phyloP scores from a whole-genome alignment of 768 basidiomycete genomes.

The Amylocystis lapponica region DNA sequence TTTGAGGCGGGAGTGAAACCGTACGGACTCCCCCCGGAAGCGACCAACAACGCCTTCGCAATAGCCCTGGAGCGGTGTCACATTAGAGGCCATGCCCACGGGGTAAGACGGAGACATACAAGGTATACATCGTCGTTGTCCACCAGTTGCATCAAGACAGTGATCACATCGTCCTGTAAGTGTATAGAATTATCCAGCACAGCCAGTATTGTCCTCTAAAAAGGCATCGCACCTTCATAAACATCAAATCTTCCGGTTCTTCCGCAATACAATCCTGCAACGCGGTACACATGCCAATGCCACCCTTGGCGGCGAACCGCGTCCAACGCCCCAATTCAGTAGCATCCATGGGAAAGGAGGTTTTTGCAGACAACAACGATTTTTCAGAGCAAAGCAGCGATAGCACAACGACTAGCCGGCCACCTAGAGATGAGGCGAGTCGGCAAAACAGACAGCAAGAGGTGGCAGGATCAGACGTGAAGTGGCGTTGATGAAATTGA shows the following conservation, averaged over 20 bases:
- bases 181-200: neutral
- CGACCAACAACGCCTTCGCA: conserved; percentile 85
- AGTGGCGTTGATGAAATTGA: too few species aligned
- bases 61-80: conserved; percentile 48
- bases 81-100: neutral
- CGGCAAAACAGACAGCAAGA: too few species aligned
- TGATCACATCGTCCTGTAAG: conserved; percentile 70
- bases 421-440: too few species aligned
- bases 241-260: conserved; percentile 76
- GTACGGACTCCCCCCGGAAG: conserved; percentile 59
- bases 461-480: too few species aligned
- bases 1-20: conserved; percentile 71
- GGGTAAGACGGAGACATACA: conserved; percentile 36
- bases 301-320: conserved; percentile 79
- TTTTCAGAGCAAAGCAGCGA: too few species aligned
- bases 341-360: conserved; percentile 71
- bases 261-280: conserved; percentile 71
- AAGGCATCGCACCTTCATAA: conserved; percentile 57
- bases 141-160: conserved; percentile 65
- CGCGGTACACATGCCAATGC: conserved; percentile 78
- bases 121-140: conserved; percentile 51
- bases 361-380: too few species aligned
- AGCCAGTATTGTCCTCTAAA: neutral
- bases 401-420: too few species aligned
- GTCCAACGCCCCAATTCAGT: conserved; percentile 75